A percentile compares a stretch with the other conserved stretches of the same genome.
These are phyloP conservation scores for Turritis glabra DNA, from an alignment of 345 rosid species.

Conservation along the genomic window DNA sequence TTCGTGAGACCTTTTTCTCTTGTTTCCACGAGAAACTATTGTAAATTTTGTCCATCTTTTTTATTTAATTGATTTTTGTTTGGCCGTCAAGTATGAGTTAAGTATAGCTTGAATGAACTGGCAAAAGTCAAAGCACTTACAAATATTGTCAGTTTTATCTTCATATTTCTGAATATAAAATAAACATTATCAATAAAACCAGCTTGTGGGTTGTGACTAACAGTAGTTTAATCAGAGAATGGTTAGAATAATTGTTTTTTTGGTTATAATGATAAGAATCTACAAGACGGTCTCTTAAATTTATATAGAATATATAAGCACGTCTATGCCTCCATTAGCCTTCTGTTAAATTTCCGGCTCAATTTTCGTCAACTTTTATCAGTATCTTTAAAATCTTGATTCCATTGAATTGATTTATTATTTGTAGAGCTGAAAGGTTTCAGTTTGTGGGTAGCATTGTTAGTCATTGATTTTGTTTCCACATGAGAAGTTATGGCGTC, in stretches of 20 bases:
- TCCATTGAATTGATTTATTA: too few species aligned
- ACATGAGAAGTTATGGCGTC: constrained; percentile 35
- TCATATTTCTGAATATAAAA: background rate
- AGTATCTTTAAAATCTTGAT: background rate
- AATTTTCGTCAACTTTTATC: background rate
- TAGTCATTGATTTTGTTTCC: constrained; percentile 16
- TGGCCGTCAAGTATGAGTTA: constrained; percentile 26
- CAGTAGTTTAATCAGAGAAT: constrained; percentile 8
- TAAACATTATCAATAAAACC: constrained; percentile 18
- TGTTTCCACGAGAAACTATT: background rate
- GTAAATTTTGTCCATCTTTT: too few species aligned
- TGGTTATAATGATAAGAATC: too few species aligned
- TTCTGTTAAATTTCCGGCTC: background rate
- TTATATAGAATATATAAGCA: constrained; percentile 12
- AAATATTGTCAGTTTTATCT: constrained; percentile 13
- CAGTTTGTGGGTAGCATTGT: background rate
- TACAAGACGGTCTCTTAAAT: background rate
- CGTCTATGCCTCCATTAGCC: constrained; percentile 30
- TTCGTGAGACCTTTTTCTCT: background rate
- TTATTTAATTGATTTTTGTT: background rate
- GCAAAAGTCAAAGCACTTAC: constrained; percentile 10
- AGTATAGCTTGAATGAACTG: constrained; percentile 29
- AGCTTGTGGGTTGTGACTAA: constrained; percentile 11
- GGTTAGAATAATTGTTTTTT: background rate
- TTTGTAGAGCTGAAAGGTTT: background rate